Evolutionary conservation across 352 stramenopile genomes (phyloP).

Genomic region (Halophytophthora polymorphica): DNA sequence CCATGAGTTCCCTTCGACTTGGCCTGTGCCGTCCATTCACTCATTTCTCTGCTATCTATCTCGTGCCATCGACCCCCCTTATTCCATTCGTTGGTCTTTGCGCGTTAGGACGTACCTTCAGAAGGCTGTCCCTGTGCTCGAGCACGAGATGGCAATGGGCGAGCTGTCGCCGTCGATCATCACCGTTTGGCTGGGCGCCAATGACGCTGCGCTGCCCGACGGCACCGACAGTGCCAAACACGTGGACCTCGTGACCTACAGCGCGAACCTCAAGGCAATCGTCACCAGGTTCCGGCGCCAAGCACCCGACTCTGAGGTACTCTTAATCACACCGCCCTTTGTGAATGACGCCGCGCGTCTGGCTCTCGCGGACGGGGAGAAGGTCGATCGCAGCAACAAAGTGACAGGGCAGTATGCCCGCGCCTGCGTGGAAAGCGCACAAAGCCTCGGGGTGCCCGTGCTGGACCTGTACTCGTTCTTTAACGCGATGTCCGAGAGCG

Average conservation of each 20-base stretch:
- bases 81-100: no score
- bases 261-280: constrained; percentile 25
- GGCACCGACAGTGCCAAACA: constrained; percentile 18
- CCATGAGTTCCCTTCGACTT: no score
- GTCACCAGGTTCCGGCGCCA: constrained; percentile 4
- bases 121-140: no score
- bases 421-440: constrained; percentile 23
- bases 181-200: constrained; percentile 44
- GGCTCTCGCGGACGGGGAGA: constrained; percentile 1
- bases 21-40: no score
- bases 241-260: constrained; percentile 34
- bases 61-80: no score
- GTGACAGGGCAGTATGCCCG: constrained; percentile 22
- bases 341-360: constrained; percentile 18
- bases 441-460: constrained; percentile 9
- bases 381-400: constrained; percentile 26
- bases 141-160: no score
- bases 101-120: no score
- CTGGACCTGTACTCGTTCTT: constrained; percentile 37
- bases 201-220: constrained; percentile 32
- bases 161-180: constrained; percentile 19
- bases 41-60: no score
- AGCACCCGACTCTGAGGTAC: constrained; percentile 14
- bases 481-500: constrained; percentile 12
- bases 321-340: constrained; percentile 30